A percentile compares a stretch with the other conserved stretches of the same genome.
These are phyloP conservation scores for Zizania latifolia DNA, from an alignment of 176 grass and related monocot genomes.

Conservation along the genomic window DNA sequence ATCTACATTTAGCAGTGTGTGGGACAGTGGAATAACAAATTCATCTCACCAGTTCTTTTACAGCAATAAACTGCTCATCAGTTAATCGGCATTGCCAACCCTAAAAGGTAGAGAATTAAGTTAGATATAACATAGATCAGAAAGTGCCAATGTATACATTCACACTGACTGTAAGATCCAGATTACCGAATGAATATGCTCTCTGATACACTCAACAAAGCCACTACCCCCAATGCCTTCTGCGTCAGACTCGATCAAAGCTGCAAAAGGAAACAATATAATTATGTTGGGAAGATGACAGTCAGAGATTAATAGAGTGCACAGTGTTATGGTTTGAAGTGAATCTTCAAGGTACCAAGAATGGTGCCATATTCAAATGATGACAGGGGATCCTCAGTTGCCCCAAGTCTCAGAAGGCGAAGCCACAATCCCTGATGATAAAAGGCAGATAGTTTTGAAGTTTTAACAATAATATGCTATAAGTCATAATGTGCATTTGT, in stretches of 20 bases:
- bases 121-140: conserved; percentile 24
- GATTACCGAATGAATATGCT: conserved; percentile 95
- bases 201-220: conserved; percentile 99
- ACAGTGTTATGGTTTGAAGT: conserved; percentile 12
- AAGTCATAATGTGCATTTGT: neutral
- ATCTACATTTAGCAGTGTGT: neutral
- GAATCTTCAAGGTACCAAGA: conserved; percentile 70
- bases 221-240: conserved; percentile 99
- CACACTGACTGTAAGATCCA: conserved; percentile 18
- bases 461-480: conserved; percentile 25
- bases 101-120: conserved; percentile 48
- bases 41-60: conserved; percentile 90
- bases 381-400: conserved; percentile 98
- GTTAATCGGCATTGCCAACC: conserved; percentile 99
- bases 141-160: conserved; percentile 15
- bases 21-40: conserved; percentile 9
- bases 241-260: conserved; percentile 98
- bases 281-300: conserved; percentile 15
- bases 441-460: conserved; percentile 21
- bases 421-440: conserved; percentile 85
- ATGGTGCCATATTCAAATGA: conserved; percentile 99
- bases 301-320: conserved; percentile 4
- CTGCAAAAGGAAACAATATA: conserved; percentile 52
- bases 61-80: conserved; percentile 97
- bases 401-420: conserved; percentile 91